Conservation (phyloP, 2,329 filamentous ascomycete species). For the Colletotrichum somersetense region DNA sequence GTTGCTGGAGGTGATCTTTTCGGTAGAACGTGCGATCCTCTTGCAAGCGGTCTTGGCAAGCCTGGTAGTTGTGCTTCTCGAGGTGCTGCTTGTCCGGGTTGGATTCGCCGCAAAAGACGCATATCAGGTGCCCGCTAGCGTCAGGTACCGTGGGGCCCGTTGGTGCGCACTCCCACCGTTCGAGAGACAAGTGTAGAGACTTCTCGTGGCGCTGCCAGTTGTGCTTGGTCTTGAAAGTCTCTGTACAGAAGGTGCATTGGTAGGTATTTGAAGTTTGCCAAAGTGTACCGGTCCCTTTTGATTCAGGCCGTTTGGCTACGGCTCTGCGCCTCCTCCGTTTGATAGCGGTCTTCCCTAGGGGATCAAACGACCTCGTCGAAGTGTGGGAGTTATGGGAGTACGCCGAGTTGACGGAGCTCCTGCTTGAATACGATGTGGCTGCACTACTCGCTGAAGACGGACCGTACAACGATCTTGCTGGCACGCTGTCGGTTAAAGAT, state of each 20-base stretch:
- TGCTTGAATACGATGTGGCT: constrained; percentile 38
- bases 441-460: constrained; percentile 44
- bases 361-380: constrained; percentile 6
- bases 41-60: constrained; percentile 62
- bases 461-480: constrained; percentile 15
- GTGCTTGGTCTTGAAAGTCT: constrained; percentile 59
- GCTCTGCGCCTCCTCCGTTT: constrained; percentile 27
- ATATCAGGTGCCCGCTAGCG: constrained; percentile 51
- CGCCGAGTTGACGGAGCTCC: constrained; percentile 39
- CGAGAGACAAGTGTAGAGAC: constrained; percentile 57
- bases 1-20: constrained; percentile 60
- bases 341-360: neutral
- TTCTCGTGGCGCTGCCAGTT: constrained; percentile 66
- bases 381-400: constrained; percentile 33
- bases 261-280: constrained; percentile 42
- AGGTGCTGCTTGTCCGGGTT: constrained; percentile 52
- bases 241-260: constrained; percentile 62
- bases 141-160: constrained; percentile 46
- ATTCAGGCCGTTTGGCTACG: constrained; percentile 1
- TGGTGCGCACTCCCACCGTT: constrained; percentile 59
- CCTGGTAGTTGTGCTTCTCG: constrained; percentile 53
- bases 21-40: constrained; percentile 59
- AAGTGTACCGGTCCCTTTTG: constrained; percentile 9
- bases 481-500: constrained; percentile 24
- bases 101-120: constrained; percentile 54